A percentile compares a stretch with the other conserved stretches of the same genome.
phyloP scores from a whole-genome alignment of 495 filamentous ascomycete genomes.

The Xylaria castorea region DNA sequence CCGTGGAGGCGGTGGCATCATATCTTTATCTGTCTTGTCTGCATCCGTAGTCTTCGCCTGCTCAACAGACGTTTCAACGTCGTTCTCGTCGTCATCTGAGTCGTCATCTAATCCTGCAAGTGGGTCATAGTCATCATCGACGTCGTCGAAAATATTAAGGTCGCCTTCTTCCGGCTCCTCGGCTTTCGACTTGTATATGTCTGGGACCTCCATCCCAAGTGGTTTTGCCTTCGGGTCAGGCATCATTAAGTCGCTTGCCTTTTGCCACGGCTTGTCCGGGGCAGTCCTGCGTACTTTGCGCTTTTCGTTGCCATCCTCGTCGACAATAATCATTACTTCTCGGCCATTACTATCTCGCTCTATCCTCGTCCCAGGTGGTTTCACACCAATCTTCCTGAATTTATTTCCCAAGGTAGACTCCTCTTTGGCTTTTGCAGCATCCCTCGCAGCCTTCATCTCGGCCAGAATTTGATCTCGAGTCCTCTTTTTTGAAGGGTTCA shows the following conservation, averaged over 20 bases:
- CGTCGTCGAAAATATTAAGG: slow-evolving; percentile 84
- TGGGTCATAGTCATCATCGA: slow-evolving; percentile 86
- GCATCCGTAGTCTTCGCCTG: slow-evolving; percentile 40
- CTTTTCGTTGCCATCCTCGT: slow-evolving; percentile 87
- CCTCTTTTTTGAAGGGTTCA: slow-evolving; percentile 68
- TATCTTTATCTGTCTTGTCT: slow-evolving; percentile 35
- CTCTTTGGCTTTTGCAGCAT: slow-evolving; percentile 58
- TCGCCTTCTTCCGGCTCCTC: slow-evolving; percentile 68
- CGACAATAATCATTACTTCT: slow-evolving; percentile 84
- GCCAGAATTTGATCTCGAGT: slow-evolving; percentile 84
- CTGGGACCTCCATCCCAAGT: slow-evolving; percentile 80
- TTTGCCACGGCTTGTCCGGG: slow-evolving; percentile 44
- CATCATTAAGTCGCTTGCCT: slow-evolving; percentile 61
- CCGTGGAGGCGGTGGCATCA: slow-evolving; percentile 54
- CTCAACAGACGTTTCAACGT: slow-evolving; percentile 53
- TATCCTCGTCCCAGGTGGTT: slow-evolving; percentile 70
- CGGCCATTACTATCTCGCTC: slow-evolving; percentile 77
- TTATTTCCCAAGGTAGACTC: slow-evolving; percentile 70
- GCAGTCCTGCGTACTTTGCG: slow-evolving; percentile 74
- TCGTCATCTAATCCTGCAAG: slow-evolving; percentile 72
- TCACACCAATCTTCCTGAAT: slow-evolving; percentile 81
- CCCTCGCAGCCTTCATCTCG: slow-evolving; percentile 78
- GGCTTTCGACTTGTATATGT: slow-evolving; percentile 54
- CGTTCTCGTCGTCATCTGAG: slow-evolving; percentile 56
- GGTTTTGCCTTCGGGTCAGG: slow-evolving; percentile 70